A percentile compares a stretch with the other conserved stretches of the same genome.
phyloP scores from a whole-genome alignment of 2,329 filamentous ascomycete species.

The Tolypocladium amazonense region DNA sequence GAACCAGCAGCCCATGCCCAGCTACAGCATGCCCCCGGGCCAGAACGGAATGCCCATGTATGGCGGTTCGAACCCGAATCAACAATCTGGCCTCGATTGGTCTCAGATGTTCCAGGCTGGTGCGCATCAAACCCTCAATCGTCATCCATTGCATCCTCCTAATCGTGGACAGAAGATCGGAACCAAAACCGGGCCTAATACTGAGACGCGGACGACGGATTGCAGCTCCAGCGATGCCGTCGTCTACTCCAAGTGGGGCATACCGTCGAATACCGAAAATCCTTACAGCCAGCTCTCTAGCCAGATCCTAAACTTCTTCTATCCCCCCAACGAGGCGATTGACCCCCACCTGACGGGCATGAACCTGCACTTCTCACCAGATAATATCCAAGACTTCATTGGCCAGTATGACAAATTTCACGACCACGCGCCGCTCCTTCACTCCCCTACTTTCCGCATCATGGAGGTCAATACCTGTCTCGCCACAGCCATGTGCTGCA shows the following conservation, averaged over 20 bases:
- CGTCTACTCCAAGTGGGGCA: conserved; percentile 40
- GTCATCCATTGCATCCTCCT: conserved; percentile 42
- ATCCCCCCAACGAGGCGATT: conserved; percentile 31
- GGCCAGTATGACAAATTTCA: conserved; percentile 63
- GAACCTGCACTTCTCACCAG: conserved; percentile 52
- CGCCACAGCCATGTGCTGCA: conserved; percentile 58
- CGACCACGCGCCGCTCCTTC: conserved; percentile 62
- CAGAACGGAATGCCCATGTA: conserved; percentile 58
- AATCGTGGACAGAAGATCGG: conserved; percentile 60
- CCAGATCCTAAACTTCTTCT: conserved; percentile 46
- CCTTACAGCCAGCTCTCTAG: conserved; percentile 43
- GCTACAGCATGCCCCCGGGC: conserved; percentile 51
- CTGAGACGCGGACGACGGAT: conserved; percentile 37
- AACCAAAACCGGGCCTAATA: conserved; percentile 56
- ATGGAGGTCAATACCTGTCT: conserved; percentile 56
- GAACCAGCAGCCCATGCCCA: conserved; percentile 53
- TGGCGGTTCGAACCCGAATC: conserved; percentile 47
- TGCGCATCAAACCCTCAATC: conserved; percentile 53
- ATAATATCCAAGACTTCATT: conserved; percentile 62
- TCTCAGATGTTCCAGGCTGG: conserved; percentile 68
- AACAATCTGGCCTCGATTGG: conserved; percentile 61
- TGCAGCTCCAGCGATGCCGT: conserved; percentile 33
- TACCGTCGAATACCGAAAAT: conserved; percentile 35
- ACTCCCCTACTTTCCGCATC: conserved; percentile 61
- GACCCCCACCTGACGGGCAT: conserved; percentile 46